Conservation (phyloP, 768 basidiomycete species). For the Pleurotus cornucopiae region DNA sequence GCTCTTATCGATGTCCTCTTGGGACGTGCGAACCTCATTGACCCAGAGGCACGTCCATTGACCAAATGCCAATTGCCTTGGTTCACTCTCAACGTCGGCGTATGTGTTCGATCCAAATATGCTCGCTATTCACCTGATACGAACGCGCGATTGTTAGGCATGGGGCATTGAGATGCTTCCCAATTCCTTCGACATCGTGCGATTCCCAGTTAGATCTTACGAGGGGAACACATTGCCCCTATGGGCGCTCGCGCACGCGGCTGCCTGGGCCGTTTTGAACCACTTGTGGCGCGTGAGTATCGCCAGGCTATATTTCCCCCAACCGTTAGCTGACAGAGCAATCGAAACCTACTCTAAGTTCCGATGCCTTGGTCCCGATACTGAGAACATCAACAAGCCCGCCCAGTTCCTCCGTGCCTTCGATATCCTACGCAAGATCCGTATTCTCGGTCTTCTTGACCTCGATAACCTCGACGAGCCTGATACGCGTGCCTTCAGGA, state of each 20-base stretch:
- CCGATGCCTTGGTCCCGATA: not conserved
- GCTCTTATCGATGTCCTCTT: constrained; percentile 1
- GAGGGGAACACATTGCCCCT: not conserved
- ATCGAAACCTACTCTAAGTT: not conserved
- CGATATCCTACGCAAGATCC: not conserved
- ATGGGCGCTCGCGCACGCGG: not conserved
- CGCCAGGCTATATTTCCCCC: not conserved
- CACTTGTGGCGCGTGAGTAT: not conserved
- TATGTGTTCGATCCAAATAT: not conserved
- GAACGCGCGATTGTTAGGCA: too few species aligned
- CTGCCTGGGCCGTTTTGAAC: not conserved
- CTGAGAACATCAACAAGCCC: not conserved
- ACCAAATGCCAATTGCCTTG: not conserved
- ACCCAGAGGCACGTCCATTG: not conserved
- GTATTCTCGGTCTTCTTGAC: not conserved
- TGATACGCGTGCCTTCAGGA: not conserved
- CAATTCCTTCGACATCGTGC: not conserved
- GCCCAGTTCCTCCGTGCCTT: not conserved
- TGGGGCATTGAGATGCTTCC: too few species aligned
- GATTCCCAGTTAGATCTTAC: not conserved
- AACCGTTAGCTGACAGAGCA: not conserved
- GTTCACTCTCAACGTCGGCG: not conserved
- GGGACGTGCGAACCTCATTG: not conserved
- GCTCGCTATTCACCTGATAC: not conserved
- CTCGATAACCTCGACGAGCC: not conserved